These are phyloP conservation scores for Botrytis deweyae DNA, from an alignment of 2,329 filamentous ascomycete species.

Conservation along the genomic window DNA sequence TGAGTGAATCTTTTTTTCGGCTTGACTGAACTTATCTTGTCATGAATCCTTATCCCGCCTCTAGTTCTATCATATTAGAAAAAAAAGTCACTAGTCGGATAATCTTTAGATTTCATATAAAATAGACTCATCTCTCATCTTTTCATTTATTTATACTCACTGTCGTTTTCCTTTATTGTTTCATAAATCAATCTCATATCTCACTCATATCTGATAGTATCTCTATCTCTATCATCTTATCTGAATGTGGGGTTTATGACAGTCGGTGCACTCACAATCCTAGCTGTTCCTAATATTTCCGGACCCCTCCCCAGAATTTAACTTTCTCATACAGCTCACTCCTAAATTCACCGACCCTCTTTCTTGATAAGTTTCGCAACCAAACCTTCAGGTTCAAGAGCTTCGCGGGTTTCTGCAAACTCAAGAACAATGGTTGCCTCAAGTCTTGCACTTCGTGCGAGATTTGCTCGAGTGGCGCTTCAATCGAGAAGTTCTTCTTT, in stretches of 20 bases:
- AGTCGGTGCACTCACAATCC: background rate
- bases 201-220: background rate
- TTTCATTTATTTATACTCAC: background rate
- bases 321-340: constrained; percentile 10
- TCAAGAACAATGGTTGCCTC: constrained; percentile 32
- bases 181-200: background rate
- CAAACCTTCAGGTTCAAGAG: constrained; percentile 4
- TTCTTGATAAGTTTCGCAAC: background rate
- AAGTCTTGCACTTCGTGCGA: constrained; percentile 31
- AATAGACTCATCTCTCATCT: background rate
- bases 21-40: constrained; percentile 6
- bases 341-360: background rate
- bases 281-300: constrained; percentile 25
- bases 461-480: constrained; percentile 29
- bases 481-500: constrained; percentile 26
- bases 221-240: constrained; percentile 7
- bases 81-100: background rate
- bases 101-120: background rate
- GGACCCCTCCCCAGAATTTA: constrained; percentile 29
- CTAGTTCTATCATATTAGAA: background rate
- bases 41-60: background rate
- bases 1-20: background rate
- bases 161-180: background rate
- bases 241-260: constrained; percentile 11
- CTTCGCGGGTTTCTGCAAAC: constrained; percentile 14